Conservation (phyloP, 2,329 filamentous ascomycete species). For the Exophiala alcalophila region DNA sequence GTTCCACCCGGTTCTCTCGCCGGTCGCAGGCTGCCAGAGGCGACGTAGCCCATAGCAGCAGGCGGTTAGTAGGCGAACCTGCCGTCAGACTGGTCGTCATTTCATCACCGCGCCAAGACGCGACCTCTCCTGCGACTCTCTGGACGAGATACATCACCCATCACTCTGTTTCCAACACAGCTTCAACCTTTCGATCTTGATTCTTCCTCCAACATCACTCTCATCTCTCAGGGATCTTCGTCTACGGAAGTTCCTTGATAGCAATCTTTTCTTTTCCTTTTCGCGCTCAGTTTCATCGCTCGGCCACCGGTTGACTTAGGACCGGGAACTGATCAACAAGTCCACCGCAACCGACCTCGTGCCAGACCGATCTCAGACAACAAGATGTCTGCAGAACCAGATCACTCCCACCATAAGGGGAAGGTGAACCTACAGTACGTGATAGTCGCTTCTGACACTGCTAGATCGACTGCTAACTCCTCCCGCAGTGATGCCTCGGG, state of each 20-base stretch:
- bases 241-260: conserved; percentile 8
- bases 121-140: conserved; percentile 10
- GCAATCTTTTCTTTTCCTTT: conserved; percentile 1
- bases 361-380: conserved; percentile 17
- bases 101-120: conserved; percentile 21
- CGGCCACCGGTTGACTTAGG: conserved; percentile 4
- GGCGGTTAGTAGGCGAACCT: no score
- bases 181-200: conserved; percentile 12
- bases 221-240: conserved; percentile 16
- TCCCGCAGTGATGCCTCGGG: conserved; percentile 75
- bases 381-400: conserved; percentile 70
- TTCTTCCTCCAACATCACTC: conserved; percentile 10
- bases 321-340: conserved; percentile 7
- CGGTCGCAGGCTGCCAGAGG: conserved; percentile 21
- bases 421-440: conserved; percentile 80
- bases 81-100: conserved; percentile 17
- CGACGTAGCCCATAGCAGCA: no score
- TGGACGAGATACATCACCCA: conserved; percentile 2
- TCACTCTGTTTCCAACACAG: conserved; percentile 11
- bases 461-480: conserved; percentile 24
- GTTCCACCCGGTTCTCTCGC: conserved; percentile 16
- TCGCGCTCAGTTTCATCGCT: not conserved
- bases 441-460: conserved; percentile 10
- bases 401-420: conserved; percentile 65
- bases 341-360: not conserved